phyloP scores from a whole-genome alignment of 2,329 filamentous ascomycete genomes.

The Fusarium sp. region DNA sequence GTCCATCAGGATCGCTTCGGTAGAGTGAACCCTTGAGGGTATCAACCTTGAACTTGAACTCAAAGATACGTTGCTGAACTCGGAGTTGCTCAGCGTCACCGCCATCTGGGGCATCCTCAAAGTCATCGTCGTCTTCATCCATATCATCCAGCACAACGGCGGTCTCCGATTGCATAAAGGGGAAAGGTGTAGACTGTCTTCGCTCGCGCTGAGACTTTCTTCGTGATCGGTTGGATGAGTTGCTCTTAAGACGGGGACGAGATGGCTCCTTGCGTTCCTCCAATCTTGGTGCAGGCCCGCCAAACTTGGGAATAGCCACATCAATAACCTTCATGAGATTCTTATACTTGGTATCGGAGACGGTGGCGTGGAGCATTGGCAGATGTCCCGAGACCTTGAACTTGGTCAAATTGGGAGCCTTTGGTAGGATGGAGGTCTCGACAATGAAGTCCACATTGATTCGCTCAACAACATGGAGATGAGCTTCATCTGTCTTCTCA shows the following conservation, averaged over 20 bases:
- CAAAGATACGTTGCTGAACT: conserved; percentile 88
- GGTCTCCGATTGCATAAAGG: conserved; percentile 74
- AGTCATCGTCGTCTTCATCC: conserved; percentile 70
- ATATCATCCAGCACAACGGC: conserved; percentile 84
- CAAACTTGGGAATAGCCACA: conserved; percentile 88
- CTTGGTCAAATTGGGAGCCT: conserved; percentile 90
- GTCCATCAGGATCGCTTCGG: conserved; percentile 80
- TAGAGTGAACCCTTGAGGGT: conserved; percentile 93
- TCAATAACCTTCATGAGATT: conserved; percentile 95
- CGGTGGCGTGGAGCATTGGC: conserved; percentile 87
- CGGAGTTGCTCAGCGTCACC: conserved; percentile 67
- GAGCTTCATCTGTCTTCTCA: conserved; percentile 70
- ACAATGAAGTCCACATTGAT: conserved; percentile 98
- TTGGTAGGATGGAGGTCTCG: conserved; percentile 96
- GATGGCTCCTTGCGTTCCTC: conserved; percentile 38
- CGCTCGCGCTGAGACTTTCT: conserved; percentile 57
- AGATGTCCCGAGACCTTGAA: conserved; percentile 91
- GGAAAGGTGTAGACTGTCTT: conserved; percentile 74
- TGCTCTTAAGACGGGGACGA: conserved; percentile 57
- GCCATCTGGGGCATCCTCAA: conserved; percentile 71
- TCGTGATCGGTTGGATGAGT: conserved; percentile 55
- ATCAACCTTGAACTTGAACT: conserved; percentile 96
- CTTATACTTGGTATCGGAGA: conserved; percentile 97
- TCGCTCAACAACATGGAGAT: conserved; percentile 89
- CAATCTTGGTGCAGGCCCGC: conserved; percentile 48